Evolutionary conservation across 2,329 filamentous ascomycete species (phyloP), one percentile per base, ranked within the genome.

Genomic region (Emericellopsis cladophorae): DNA sequence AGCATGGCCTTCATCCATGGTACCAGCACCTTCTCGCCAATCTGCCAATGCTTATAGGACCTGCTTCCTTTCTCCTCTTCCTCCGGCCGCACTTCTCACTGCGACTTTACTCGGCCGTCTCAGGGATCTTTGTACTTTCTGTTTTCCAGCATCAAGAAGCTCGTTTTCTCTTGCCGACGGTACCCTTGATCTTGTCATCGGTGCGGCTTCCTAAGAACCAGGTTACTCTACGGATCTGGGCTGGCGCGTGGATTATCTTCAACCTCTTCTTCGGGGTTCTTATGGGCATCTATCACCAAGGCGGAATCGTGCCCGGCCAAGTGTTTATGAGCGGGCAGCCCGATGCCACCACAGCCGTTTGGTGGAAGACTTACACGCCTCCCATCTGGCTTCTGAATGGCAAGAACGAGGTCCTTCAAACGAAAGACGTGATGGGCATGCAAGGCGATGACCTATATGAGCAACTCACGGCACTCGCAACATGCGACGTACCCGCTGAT

Each of bases 341-440:
- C 5, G 79, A 82, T 46, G 76, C 82, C 8, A 79, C 77, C 2
- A 70, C 81, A 29, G 81, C 80, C 4, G 68, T 84, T 39, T 90
- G 84, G 84, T 90, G 84, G 84, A 89, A 88, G 57, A 89, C 84
- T 1, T 89, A 89, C 55, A 84, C 79, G 55, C 84, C 84, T 15
- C 84, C 84, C 0, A 80, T 82, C 31, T 90, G 84, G 83, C 69
- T 90, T 16, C 66, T 89, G 7, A 81, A 87, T 48, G 80, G 81
- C 41, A 84, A 83, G 58, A 87, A 84, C 48, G 73, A 79, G 48
- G 70, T 83, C 9, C 61, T 88, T n/a, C 68, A 64, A 24, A 89
- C 84, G 1, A 68, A 70, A 44, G 84, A 89, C 52, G 65, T 88
- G 16, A 88, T 87, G 77, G 81, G 83, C 4, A 72, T 84, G 61